Evolutionary conservation across 2,329 filamentous ascomycete genomes (phyloP), one percentile per base, ranked within the genome.

Genomic region (Colletotrichum limetticola): DNA sequence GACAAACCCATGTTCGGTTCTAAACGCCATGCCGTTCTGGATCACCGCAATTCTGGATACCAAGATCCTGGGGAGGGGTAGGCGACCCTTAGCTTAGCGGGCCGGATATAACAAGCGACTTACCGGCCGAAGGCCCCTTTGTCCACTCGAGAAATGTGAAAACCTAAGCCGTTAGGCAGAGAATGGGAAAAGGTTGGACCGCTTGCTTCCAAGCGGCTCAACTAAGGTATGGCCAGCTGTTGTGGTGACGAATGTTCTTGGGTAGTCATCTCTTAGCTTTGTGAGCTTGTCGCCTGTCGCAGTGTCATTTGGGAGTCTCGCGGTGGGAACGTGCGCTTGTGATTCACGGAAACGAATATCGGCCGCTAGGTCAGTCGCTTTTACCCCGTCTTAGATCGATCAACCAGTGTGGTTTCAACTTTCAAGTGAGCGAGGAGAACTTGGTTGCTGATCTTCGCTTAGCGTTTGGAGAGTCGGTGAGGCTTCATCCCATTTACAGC

Each of bases 1-100:
- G 46, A 70, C 60, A 61, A 56, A 55, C 60, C 56, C 60, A 57
- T 72, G 66, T 56, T 72, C 60, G 60, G 61, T 7, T n/a, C 37
- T 37, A 49, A 42, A 42, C 42, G 32, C 66, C 53, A 56, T 57
- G 66, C 46, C 30, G 14, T 61, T 49, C 28, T 53, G 22, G 55
- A 72, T 66, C 53, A 55, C 26, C 60, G 46, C 22, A 61, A n/a
- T 49, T 64, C 32, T 53, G 60, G 61, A 42, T 55, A 60, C 46
- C 32, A 8, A 59, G 53, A 65, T 56, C 55, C 55, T 37, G 55
- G 70, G 53, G 66, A 56, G 52, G 46, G 19, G 53, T 42, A 28
- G 42, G 19, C 42, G 19, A 49, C 37, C 37, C 37, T 42, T 49
- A 19, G 65, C 57, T 14, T 16, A 22, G 26, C 19, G 30, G 12